phyloP scores from a whole-genome alignment of 768 basidiomycete genomes.

The Thelephora ganbajun region DNA sequence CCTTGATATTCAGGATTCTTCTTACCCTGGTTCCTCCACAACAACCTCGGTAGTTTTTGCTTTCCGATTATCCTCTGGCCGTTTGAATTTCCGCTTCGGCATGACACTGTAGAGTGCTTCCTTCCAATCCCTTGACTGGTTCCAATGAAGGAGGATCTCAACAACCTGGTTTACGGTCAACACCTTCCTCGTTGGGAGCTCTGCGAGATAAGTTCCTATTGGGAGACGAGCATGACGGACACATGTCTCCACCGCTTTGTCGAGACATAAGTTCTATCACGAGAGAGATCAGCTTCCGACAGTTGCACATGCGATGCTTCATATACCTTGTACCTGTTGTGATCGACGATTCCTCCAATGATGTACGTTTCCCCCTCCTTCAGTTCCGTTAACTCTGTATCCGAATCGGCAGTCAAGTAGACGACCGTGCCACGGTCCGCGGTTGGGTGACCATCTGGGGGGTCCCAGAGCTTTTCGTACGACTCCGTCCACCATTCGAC shows the following conservation, averaged over 20 bases:
- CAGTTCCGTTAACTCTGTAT: constrained; percentile 73
- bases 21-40: constrained; percentile 2
- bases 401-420: constrained; percentile 91
- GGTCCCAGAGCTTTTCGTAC: constrained; percentile 55
- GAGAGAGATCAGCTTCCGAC: not conserved
- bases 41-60: constrained; percentile 7
- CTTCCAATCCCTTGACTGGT: constrained; percentile 79
- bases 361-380: constrained; percentile 80
- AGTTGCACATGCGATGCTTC: not conserved
- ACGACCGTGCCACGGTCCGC: constrained; percentile 36
- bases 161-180: constrained; percentile 94
- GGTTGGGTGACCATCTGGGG: constrained; percentile 1
- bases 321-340: constrained; percentile 87
- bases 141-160: constrained; percentile 84
- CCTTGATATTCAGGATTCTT: not conserved
- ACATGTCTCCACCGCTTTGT: constrained; percentile 64
- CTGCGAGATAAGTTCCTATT: constrained; percentile 80
- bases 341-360: constrained; percentile 91
- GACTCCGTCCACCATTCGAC: constrained; percentile 76
- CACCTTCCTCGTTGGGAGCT: constrained; percentile 84
- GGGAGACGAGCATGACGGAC: constrained; percentile 84
- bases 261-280: constrained; percentile 68
- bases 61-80: constrained; percentile 6
- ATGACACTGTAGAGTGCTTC: constrained; percentile 79
- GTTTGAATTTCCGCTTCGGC: constrained; percentile 78